A percentile compares a stretch with the other conserved stretches of the same genome.
These are phyloP conservation scores for Hymenoscyphus albidus DNA, from an alignment of 2,329 filamentous ascomycete genomes.

Conservation along the genomic window DNA sequence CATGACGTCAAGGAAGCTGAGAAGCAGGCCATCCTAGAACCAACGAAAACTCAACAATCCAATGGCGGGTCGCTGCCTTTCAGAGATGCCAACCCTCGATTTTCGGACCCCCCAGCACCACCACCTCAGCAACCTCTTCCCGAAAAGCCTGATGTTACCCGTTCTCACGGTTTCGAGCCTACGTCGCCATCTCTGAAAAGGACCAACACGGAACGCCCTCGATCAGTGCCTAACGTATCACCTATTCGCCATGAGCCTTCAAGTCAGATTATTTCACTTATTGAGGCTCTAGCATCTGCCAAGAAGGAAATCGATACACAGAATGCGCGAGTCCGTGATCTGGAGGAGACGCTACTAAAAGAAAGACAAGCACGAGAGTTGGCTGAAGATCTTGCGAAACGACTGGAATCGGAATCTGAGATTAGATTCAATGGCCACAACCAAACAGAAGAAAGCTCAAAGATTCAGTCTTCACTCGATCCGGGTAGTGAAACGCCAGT, in stretches of 20 bases:
- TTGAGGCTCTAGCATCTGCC: conserved; percentile 77
- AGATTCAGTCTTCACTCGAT: conserved; percentile 46
- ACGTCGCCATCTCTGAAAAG: conserved; percentile 65
- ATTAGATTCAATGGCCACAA: conserved; percentile 40
- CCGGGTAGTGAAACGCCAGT: conserved; percentile 39
- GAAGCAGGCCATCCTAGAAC: conserved; percentile 47
- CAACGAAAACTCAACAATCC: conserved; percentile 44
- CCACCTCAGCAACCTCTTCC: conserved; percentile 90
- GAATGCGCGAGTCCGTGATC: conserved; percentile 69
- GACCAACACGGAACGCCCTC: conserved; percentile 70
- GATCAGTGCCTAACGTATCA: conserved; percentile 47
- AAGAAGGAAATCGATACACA: conserved; percentile 88
- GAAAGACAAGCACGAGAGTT: conserved; percentile 78
- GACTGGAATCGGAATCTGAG: conserved; percentile 57
- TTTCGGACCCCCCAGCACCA: conserved; percentile 88
- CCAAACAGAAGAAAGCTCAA: conserved; percentile 28
- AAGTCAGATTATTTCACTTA: conserved; percentile 77
- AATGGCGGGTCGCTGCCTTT: conserved; percentile 45
- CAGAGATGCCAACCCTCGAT: conserved; percentile 77
- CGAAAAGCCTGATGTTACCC: conserved; percentile 77
- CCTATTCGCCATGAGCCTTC: conserved; percentile 50
- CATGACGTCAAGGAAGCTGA: conserved; percentile 60
- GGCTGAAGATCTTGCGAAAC: conserved; percentile 77
- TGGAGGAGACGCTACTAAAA: conserved; percentile 73
- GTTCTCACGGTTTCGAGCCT: conserved; percentile 43